Percentiles rank a stretch among this genome's conserved stretches.
These are phyloP conservation scores for Capniomyces stellatus DNA, from an alignment of 371 early-diverging fungal genomes.

Conservation along the genomic window DNA sequence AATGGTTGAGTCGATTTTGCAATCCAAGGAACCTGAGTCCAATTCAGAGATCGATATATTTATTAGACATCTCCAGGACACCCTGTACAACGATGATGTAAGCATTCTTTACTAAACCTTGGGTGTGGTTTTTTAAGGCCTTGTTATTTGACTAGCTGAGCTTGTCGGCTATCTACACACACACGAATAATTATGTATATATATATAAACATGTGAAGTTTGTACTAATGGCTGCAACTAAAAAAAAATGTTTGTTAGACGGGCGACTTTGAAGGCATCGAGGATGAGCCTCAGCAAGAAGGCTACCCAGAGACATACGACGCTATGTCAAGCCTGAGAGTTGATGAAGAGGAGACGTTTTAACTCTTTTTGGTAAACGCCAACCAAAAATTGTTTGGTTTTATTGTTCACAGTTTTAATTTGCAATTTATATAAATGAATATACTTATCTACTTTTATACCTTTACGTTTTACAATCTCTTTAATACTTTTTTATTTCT, in stretches of 20 bases:
- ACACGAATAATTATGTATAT: not conserved
- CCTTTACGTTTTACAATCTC: too few species aligned
- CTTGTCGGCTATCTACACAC: too few species aligned
- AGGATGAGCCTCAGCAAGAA: too few species aligned
- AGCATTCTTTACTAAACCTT: not conserved
- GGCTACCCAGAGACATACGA: not conserved
- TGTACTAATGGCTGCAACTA: not conserved
- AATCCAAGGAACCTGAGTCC: slow-evolving; percentile 37
- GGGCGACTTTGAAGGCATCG: not conserved
- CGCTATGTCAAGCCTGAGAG: not conserved
- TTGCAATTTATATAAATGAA: too few species aligned
- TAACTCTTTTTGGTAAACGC: not conserved
- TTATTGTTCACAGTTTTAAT: too few species aligned
- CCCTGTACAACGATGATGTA: slow-evolving; percentile 75
- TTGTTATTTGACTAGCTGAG: too few species aligned
- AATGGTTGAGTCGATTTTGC: slow-evolving; percentile 79
- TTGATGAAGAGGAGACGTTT: slow-evolving; percentile 1
- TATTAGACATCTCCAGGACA: slow-evolving; percentile 54
- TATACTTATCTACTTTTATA: too few species aligned
- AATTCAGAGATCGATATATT: slow-evolving; percentile 27
- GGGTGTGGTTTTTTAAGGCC: too few species aligned
- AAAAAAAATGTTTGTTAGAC: not conserved
- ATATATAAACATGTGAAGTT: not conserved
- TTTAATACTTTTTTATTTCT: too few species aligned
- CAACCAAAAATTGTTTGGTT: too few species aligned